phyloP scores from a whole-genome alignment of 2,329 filamentous ascomycete species.

The Trichoderma simmonsii region DNA sequence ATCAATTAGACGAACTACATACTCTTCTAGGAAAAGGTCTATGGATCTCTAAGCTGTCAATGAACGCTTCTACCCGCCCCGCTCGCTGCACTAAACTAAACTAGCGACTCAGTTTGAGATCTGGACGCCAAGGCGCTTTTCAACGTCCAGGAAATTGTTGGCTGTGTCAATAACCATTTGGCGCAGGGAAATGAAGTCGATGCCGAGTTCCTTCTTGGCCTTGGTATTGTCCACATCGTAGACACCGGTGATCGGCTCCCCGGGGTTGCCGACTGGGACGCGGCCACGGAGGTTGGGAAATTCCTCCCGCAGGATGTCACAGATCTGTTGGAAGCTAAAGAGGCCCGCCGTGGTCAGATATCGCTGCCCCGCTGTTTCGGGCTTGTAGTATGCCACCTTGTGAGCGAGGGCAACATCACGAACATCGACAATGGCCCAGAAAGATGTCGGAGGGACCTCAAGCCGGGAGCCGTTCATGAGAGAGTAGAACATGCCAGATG shows the following conservation, averaged over 20 bases:
- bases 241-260: neutral
- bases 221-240: conserved; percentile 8
- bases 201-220: conserved; percentile 2
- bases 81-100: neutral
- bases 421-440: conserved; percentile 27
- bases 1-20: neutral
- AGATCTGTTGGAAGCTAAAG: conserved; percentile 36
- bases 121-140: neutral
- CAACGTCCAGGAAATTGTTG: neutral
- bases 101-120: neutral
- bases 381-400: conserved; percentile 23
- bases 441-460: conserved; percentile 21
- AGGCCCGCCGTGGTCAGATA: conserved; percentile 27
- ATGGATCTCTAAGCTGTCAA: neutral
- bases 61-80: neutral
- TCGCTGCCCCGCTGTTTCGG: conserved; percentile 27
- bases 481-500: conserved; percentile 28
- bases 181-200: neutral
- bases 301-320: conserved; percentile 44
- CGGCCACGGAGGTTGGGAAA: conserved; percentile 50
- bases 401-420: conserved; percentile 31
- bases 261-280: conserved; percentile 36
- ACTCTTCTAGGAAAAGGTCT: neutral
- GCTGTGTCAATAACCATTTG: conserved; percentile 10
- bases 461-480: conserved; percentile 31